Evolutionary conservation across 345 rosid genomes (phyloP), one percentile per base, ranked within the genome.

Genomic region (Hypericum perforatum): DNA sequence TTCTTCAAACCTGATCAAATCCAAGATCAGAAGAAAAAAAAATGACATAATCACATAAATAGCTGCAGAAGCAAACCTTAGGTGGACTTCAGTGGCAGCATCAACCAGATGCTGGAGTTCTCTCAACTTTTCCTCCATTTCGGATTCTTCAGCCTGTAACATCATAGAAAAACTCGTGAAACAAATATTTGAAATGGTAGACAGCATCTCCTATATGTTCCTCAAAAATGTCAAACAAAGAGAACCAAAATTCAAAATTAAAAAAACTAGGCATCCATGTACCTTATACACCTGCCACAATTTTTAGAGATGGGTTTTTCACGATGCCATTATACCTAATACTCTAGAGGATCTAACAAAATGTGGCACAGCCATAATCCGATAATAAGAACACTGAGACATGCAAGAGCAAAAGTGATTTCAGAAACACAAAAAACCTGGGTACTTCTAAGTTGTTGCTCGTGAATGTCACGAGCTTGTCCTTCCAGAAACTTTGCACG

Each of bases 121-220:
- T 65, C 54, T 78, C 13, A 88, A 54, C 46, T 71, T 80, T 56
- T 66, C 90, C 74, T 83, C 85, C 41, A 80, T 74, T 80, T 88
- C 90, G 51, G 73, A 78, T 67, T 82, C 90, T 75, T 88, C 96
- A 63, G 80, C 85, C 98, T 92, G 76, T 45, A 68, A 58, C 49
- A 61, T 39, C 37, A 63, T 45, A 52, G 65, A 22, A 22, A 22
- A 22, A 22, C 32, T 22, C 4, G 32, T 22, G 32, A 22, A 1
- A 22, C 4, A 22, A 22, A 22, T 22, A 1, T 22, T 22, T 22
- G 32, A 1, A 22, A 22, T 22, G 32, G 4, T 4, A 22, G 32
- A 22, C 4, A 22, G 1, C 32, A 22, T 22, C 32, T 22, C 32
- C 32, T 22, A 22, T 4, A 22, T 22, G 32, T 1, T 1, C 32